Conservation (phyloP, 345 rosid species). For the Garcia nutans region DNA sequence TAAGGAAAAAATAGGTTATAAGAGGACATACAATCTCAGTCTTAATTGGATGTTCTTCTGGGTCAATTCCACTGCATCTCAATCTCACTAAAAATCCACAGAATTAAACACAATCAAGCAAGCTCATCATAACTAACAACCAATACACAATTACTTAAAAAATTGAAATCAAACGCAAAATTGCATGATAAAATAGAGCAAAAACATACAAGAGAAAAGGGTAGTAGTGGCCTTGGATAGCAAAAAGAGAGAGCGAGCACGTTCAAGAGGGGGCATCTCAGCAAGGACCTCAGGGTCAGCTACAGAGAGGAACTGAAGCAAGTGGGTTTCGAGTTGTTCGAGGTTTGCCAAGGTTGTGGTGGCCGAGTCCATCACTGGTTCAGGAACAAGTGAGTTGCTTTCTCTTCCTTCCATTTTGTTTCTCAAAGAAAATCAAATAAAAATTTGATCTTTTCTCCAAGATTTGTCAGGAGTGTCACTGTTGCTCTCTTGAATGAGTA, state of each 20-base stretch:
- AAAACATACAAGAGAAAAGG: constrained; percentile 50
- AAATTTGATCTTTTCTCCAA: background rate
- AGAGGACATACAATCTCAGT: constrained; percentile 70
- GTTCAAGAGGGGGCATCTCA: constrained; percentile 60
- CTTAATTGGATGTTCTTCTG: constrained; percentile 80
- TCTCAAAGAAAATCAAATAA: background rate
- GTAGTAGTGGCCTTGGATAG: constrained; percentile 71
- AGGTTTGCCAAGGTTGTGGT: constrained; percentile 43
- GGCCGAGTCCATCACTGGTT: constrained; percentile 65
- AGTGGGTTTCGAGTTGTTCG: constrained; percentile 48
- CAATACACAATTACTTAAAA: background rate
- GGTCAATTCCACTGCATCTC: constrained; percentile 75
- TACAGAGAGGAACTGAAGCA: constrained; percentile 54
- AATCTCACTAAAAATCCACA: constrained; percentile 57
- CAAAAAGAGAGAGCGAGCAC: constrained; percentile 61
- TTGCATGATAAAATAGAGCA: background rate
- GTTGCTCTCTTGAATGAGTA: background rate
- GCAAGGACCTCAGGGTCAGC: constrained; percentile 62
- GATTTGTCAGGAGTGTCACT: background rate
- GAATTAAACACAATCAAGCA: constrained; percentile 13
- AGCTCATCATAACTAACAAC: background rate
- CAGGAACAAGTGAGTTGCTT: constrained; percentile 48
- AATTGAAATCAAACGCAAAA: background rate
- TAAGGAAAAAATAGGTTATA: constrained; percentile 1
- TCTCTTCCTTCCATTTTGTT: constrained; percentile 17